Percentiles rank a stretch among this genome's conserved stretches.
Conservation (phyloP, 176 grass and related monocot genomes). For the Saccharum spontaneum region DNA sequence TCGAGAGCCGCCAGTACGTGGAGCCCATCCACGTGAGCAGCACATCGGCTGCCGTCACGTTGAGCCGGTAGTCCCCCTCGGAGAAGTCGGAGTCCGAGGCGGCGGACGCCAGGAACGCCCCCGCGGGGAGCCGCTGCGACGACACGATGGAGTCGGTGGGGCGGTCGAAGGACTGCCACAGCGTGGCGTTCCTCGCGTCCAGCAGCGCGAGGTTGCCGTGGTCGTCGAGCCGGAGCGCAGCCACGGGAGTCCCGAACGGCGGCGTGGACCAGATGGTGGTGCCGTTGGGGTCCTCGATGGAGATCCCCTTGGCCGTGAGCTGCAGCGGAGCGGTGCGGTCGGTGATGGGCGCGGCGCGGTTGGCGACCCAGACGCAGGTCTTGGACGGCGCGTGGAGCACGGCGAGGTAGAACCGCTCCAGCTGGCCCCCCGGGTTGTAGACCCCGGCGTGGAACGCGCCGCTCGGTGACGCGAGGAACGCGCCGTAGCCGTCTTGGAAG, state of each 20-base stretch:
- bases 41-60: slow-evolving; percentile 37
- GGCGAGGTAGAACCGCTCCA: slow-evolving; percentile 50
- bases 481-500: slow-evolving; percentile 49
- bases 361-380: slow-evolving; percentile 60
- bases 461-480: slow-evolving; percentile 50
- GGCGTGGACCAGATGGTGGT: slow-evolving; percentile 61
- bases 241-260: slow-evolving; percentile 5
- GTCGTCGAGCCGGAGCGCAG: slow-evolving; percentile 42
- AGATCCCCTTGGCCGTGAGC: slow-evolving; percentile 33
- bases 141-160: slow-evolving; percentile 61
- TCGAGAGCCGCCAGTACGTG: slow-evolving; percentile 59
- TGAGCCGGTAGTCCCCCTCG: slow-evolving; percentile 51
- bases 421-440: slow-evolving; percentile 45
- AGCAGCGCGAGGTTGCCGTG: slow-evolving; percentile 58
- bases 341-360: slow-evolving; percentile 55
- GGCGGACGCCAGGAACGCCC: slow-evolving; percentile 38
- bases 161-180: slow-evolving; percentile 70
- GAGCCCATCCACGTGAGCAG: slow-evolving; percentile 52
- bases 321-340: slow-evolving; percentile 40
- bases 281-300: slow-evolving; percentile 43
- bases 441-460: slow-evolving; percentile 52
- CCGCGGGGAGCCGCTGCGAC: slow-evolving; percentile 42
- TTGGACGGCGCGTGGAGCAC: slow-evolving; percentile 53
- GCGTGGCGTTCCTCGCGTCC: slow-evolving; percentile 49
- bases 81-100: slow-evolving; percentile 40